Evolutionary conservation across 2,329 filamentous ascomycete genomes (phyloP).

Genomic region (Penicillium sp.): DNA sequence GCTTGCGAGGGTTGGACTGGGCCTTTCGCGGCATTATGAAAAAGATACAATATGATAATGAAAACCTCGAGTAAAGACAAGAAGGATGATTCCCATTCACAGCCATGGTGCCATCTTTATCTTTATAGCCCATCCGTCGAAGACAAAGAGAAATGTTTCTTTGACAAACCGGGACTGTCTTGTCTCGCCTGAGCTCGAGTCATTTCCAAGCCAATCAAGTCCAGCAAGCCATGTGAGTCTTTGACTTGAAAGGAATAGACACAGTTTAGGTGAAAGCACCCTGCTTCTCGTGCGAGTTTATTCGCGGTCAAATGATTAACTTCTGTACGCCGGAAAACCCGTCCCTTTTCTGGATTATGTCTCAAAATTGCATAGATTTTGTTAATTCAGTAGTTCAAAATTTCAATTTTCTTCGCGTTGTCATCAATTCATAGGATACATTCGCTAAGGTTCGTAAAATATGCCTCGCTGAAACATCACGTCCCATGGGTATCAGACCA

Average conservation of each 20-base stretch:
- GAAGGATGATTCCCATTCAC: no score
- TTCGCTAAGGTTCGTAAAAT: conserved; percentile 3
- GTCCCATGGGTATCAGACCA: not conserved
- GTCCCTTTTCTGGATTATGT: no score
- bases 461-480: conserved; percentile 3
- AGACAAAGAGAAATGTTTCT: not conserved
- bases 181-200: not conserved
- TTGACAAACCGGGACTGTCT: not conserved
- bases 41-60: no score
- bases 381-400: not conserved
- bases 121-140: not conserved
- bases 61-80: no score
- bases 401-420: conserved; percentile 1
- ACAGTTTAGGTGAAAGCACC: not conserved
- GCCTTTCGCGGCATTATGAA: not conserved
- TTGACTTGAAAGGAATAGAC: not conserved
- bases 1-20: not conserved
- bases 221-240: no score
- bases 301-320: no score
- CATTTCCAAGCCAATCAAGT: no score
- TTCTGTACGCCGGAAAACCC: no score
- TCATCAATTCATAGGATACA: conserved; percentile 15
- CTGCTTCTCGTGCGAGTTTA: no score
- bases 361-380: no score
- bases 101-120: not conserved